A percentile compares a stretch with the other conserved stretches of the same genome.
These are phyloP conservation scores for Pythium apleroticum DNA, from an alignment of 352 stramenopile genomes.

Conservation along the genomic window DNA sequence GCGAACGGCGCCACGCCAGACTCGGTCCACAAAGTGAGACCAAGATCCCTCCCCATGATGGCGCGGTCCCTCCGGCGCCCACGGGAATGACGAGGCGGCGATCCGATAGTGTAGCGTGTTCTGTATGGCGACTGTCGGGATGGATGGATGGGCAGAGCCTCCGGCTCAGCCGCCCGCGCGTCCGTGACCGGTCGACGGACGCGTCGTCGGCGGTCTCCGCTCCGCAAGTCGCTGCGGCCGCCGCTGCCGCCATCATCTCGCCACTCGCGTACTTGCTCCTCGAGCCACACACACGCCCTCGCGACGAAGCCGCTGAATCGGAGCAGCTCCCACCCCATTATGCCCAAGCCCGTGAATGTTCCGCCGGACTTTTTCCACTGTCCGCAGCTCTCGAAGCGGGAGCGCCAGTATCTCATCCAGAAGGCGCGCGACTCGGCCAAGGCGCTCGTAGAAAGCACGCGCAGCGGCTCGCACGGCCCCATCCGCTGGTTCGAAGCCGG, in stretches of 20 bases:
- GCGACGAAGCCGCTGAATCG: background rate
- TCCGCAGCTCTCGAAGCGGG: conserved; percentile 47
- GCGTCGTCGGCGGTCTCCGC: background rate
- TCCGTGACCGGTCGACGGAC: background rate
- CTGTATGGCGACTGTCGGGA: background rate
- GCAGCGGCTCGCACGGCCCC: conserved; percentile 48
- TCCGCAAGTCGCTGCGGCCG: background rate
- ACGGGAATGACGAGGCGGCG: background rate
- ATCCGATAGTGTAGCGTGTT: background rate
- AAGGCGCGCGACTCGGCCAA: conserved; percentile 68
- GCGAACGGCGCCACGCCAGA: background rate
- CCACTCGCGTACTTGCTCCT: background rate
- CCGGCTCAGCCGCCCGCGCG: background rate
- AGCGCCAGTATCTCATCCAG: conserved; percentile 53
- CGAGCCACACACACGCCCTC: too few relatives aligned
- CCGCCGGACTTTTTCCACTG: conserved; percentile 58
- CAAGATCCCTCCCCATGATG: background rate
- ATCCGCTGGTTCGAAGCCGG: conserved; percentile 60
- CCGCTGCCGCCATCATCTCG: background rate
- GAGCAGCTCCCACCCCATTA: background rate
- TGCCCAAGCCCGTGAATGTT: conserved; percentile 30
- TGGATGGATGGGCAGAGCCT: background rate
- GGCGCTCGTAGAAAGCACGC: conserved; percentile 53
- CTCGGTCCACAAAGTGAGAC: background rate
- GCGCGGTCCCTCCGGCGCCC: background rate